Base-by-base conservation (phyloP, 1,139 yeast species). In the Pichia sp. region DNA sequence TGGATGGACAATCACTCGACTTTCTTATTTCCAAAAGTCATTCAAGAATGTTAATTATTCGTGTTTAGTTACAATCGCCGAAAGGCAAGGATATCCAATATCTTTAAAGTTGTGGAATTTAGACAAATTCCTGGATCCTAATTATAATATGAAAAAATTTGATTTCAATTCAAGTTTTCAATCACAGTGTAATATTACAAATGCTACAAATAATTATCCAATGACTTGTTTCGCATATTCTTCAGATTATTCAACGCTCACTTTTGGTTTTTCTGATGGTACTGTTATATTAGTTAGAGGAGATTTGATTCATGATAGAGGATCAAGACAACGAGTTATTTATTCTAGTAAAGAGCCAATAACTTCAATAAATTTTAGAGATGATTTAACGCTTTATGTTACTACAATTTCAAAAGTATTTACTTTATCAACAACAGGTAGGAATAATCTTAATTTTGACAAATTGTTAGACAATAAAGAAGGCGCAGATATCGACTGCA, bases 211-310 rank as follows among this genome's bases (percentile, higher is more conserved):
- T 56, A 75, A 84, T 6, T 83, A 69, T 53, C 96, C 96, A 0
- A 66, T 87, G 39, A 80, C 95, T 10, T 78, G 86, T 34, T 74
- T 85, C 49, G 71, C 74, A 26, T 68, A 76, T 46, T 74, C 78
- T 31, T 55, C 61, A 3, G 85, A 82, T 52, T 70, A 80, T 47
- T 70, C 86, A 1, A 76, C 87, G 43, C 62, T 87, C 5, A 95
- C 86, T 0, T 67, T 89, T 32, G 97, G 98, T 0, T 89, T 81
- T 59, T 82, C 95, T 23, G 86, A 89, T 61, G 99, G 99, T 7
- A 74, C 80, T 27, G 92, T 90, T 3, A 69, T 90, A 6, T 67
- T 90, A 4, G 77, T 90, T 0, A 66, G 97, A 50, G 99, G 98
- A 6, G 98, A 92, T 61, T 65, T 94, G 38, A 57, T 86, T 3